phyloP scores from a whole-genome alignment of 192 early-diverging fungal genomes.

The Umbelopsis sp. region DNA sequence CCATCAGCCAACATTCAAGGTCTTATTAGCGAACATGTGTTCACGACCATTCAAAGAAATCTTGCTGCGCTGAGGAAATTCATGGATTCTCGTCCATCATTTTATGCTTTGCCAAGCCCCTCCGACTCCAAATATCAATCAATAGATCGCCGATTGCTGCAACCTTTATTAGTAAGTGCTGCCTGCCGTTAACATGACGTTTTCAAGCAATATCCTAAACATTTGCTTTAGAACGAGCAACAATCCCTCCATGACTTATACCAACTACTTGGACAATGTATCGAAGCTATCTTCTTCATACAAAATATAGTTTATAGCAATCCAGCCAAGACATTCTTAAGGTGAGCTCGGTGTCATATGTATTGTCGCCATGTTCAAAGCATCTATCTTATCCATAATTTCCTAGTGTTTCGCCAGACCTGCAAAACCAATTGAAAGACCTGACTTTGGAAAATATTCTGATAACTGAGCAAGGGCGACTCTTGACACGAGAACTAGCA shows the following conservation, averaged over 20 bases:
- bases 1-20: constrained; percentile 7
- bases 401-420: not conserved
- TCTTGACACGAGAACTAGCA: constrained; percentile 28
- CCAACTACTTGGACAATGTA: constrained; percentile 24
- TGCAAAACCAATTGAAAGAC: constrained; percentile 12
- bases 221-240: constrained; percentile 19
- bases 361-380: not conserved
- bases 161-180: constrained; percentile 20
- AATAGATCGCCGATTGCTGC: constrained; percentile 15
- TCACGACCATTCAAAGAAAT: constrained; percentile 8
- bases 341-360: not conserved
- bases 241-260: constrained; percentile 33
- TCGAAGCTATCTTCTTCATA: constrained; percentile 31
- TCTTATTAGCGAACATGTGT: constrained; percentile 8
- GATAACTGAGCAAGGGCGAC: constrained; percentile 17
- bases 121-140: constrained; percentile 26
- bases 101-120: constrained; percentile 4
- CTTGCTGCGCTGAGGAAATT: constrained; percentile 22
- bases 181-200: not conserved
- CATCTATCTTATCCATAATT: not conserved
- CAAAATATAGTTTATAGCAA: constrained; percentile 19
- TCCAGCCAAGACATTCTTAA: constrained; percentile 18
- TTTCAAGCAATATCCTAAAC: no score
- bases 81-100: constrained; percentile 23
- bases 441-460: constrained; percentile 32